Conservation (phyloP, 2,329 filamentous ascomycete genomes). For the Paecilomyces fulvus region DNA sequence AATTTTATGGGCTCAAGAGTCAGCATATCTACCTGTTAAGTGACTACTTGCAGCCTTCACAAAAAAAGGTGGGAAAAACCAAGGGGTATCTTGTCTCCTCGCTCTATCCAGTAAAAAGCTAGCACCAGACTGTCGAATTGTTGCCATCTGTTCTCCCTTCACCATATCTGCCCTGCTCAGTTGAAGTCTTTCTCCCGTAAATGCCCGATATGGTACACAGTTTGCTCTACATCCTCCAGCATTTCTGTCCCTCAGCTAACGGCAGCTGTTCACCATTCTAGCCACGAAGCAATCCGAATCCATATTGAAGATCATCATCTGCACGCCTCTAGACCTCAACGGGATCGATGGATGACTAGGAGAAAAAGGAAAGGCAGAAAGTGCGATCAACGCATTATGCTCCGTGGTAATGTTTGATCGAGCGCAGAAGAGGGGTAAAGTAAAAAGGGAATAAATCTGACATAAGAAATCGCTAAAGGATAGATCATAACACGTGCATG, state of each 20-base stretch:
- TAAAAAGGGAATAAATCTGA: neutral
- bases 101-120: conserved; percentile 7
- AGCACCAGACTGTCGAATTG: neutral
- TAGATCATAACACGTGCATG: neutral
- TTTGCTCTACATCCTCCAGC: neutral
- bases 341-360: neutral
- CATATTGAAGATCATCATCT: neutral
- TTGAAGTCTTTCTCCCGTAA: neutral
- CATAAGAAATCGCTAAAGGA: neutral
- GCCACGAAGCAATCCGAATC: neutral
- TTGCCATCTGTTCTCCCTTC: neutral
- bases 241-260: neutral
- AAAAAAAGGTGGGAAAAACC: conserved; percentile 1
- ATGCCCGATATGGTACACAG: neutral
- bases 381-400: neutral
- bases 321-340: neutral
- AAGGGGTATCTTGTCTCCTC: conserved; percentile 10
- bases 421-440: neutral
- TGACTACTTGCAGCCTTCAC: neutral
- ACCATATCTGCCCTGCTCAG: neutral
- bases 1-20: neutral
- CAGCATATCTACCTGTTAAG: neutral
- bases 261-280: neutral
- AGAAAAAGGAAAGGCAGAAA: neutral
- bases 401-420: neutral